Conservation (phyloP, 2,329 filamentous ascomycete genomes). For the Diaporthe sp. region DNA sequence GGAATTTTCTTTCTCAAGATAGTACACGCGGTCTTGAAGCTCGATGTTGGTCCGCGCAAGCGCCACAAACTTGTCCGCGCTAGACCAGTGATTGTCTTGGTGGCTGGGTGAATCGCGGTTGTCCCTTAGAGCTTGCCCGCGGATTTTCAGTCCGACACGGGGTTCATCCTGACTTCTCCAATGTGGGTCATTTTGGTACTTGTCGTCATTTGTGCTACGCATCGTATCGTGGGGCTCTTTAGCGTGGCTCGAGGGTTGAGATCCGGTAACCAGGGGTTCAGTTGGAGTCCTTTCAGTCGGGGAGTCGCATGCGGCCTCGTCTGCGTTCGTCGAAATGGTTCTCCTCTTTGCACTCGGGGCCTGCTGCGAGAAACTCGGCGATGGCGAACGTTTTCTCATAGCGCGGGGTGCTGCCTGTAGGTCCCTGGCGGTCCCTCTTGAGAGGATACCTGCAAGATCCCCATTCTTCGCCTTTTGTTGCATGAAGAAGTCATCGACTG, state of each 20-base stretch:
- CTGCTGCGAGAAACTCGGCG: background rate
- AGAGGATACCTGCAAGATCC: slow-evolving; percentile 4
- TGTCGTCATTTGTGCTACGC: background rate
- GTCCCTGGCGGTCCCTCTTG: background rate
- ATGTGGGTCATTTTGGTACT: background rate
- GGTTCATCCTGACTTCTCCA: background rate
- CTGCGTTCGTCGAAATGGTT: background rate
- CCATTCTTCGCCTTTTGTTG: background rate
- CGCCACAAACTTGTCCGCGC: background rate
- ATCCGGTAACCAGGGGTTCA: too few species aligned
- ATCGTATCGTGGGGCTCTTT: background rate
- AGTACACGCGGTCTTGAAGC: background rate
- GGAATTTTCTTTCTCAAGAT: slow-evolving; percentile 10
- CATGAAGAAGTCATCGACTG: background rate
- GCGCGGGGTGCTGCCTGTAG: background rate
- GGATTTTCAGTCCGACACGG: background rate
- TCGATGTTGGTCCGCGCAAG: background rate
- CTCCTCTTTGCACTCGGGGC: slow-evolving; percentile 19
- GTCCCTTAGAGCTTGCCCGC: background rate
- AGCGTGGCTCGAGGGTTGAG: too few species aligned
- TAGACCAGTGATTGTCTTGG: too few species aligned
- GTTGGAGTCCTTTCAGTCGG: too few species aligned
- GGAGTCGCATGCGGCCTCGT: too few species aligned
- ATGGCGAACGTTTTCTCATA: slow-evolving; percentile 25
- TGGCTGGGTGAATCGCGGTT: background rate